A percentile compares a stretch with the other conserved stretches of the same genome.
These are phyloP conservation scores for Cadophora sp. DNA, from an alignment of 2,329 filamentous ascomycete species.

Conservation along the genomic window DNA sequence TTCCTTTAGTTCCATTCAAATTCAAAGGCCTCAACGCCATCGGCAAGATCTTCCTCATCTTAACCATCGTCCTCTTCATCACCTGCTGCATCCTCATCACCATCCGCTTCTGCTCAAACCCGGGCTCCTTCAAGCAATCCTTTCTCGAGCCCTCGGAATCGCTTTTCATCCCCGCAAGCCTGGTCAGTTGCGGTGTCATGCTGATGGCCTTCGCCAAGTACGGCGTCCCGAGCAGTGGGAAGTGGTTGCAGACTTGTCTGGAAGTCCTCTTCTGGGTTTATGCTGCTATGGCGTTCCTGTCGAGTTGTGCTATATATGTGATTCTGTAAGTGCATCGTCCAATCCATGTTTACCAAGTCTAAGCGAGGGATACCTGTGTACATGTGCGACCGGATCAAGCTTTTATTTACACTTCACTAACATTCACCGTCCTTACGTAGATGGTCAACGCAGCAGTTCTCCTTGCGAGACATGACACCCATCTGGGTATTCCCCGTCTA, in stretches of 20 bases:
- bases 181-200: slow-evolving; percentile 3
- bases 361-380: not conserved
- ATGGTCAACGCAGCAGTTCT: slow-evolving; percentile 14
- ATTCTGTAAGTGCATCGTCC: slow-evolving; percentile 4
- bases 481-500: slow-evolving; percentile 16
- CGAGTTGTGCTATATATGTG: slow-evolving; percentile 9
- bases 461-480: slow-evolving; percentile 8
- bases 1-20: slow-evolving; percentile 6
- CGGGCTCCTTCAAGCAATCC: slow-evolving; percentile 13
- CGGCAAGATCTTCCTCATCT: slow-evolving; percentile 10
- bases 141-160: slow-evolving; percentile 17
- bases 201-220: slow-evolving; percentile 13
- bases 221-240: not conserved
- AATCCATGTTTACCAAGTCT: not conserved
- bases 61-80: slow-evolving; percentile 5
- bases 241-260: slow-evolving; percentile 8
- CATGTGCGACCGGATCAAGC: not conserved
- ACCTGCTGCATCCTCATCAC: slow-evolving; percentile 13
- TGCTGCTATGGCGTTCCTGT: slow-evolving; percentile 11
- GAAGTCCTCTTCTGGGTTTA: slow-evolving; percentile 14
- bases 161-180: slow-evolving; percentile 10
- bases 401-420: not conserved
- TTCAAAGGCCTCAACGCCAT: slow-evolving; percentile 6
- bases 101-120: not conserved
- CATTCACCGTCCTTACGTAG: not conserved